Evolutionary conservation across 495 filamentous ascomycete species (phyloP).

Genomic region (Annulohypoxylon bovei): DNA sequence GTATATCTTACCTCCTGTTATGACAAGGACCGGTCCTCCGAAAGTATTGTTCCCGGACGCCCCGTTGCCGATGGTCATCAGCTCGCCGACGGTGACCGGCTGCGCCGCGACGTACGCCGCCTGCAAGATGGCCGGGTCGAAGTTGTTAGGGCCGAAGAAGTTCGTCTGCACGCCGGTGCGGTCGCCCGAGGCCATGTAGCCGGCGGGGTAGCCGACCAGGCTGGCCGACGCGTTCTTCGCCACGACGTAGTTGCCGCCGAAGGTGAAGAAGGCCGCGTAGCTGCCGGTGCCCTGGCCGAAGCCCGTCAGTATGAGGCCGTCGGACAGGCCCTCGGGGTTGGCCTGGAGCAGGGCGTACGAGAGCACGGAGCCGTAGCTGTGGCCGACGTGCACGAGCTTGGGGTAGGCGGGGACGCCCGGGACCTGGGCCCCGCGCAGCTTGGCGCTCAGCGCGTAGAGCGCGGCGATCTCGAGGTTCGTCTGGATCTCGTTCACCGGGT

Average conservation of each 20-base stretch:
- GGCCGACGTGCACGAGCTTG: conserved; percentile 68
- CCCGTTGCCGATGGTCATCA: conserved; percentile 52
- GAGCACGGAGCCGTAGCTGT: conserved; percentile 61
- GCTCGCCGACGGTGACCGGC: conserved; percentile 61
- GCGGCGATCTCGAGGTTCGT: conserved; percentile 61
- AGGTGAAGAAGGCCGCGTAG: conserved; percentile 50
- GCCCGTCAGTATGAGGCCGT: conserved; percentile 68
- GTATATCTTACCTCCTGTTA: conserved; percentile 51
- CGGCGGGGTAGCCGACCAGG: conserved; percentile 49
- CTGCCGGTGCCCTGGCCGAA: conserved; percentile 54
- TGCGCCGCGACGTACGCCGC: conserved; percentile 58
- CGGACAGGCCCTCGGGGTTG: conserved; percentile 59
- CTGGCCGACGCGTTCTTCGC: conserved; percentile 57
- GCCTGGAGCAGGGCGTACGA: conserved; percentile 56
- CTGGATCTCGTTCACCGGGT: conserved; percentile 66
- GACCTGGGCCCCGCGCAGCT: conserved; percentile 56
- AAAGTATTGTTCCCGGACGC: conserved; percentile 47
- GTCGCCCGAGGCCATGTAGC: conserved; percentile 33
- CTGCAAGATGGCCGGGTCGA: conserved; percentile 56
- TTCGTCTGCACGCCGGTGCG: conserved; percentile 19
- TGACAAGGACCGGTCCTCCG: conserved; percentile 58
- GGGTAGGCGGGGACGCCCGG: conserved; percentile 46
- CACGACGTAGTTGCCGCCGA: conserved; percentile 58
- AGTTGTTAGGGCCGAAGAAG: conserved; percentile 59
- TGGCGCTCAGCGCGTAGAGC: conserved; percentile 57